Evolutionary conservation across 2,329 filamentous ascomycete genomes (phyloP).

Genomic region (Aspergillus pseudoviridinutans): DNA sequence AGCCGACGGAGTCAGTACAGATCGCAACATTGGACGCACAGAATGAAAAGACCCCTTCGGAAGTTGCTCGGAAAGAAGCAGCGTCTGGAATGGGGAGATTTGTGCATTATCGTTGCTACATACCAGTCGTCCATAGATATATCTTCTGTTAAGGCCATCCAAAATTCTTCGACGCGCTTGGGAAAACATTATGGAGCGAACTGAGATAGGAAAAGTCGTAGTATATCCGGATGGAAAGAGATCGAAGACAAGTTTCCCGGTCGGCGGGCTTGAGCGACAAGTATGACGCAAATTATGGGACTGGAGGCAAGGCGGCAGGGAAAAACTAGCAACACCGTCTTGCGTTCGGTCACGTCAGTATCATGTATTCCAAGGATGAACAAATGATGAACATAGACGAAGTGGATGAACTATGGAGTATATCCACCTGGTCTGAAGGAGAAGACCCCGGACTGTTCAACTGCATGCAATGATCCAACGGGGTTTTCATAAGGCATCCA

Average conservation of each 20-base stretch:
- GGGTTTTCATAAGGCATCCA: neutral
- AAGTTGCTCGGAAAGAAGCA: neutral
- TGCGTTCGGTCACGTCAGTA: neutral
- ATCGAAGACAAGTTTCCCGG: constrained; percentile 25
- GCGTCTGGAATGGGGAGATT: neutral
- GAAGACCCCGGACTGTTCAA: neutral
- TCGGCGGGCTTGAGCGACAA: constrained; percentile 24
- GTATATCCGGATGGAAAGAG: constrained; percentile 13
- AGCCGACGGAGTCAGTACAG: constrained; percentile 7
- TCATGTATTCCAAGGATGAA: neutral
- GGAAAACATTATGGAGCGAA: constrained; percentile 37
- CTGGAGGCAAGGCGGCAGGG: constrained; percentile 6
- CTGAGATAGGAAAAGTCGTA: constrained; percentile 13
- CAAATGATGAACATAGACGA: neutral
- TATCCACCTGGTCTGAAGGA: neutral
- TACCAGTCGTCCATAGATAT: constrained; percentile 46
- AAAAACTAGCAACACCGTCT: neutral
- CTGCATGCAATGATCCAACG: neutral
- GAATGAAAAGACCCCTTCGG: neutral
- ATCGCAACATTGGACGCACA: neutral
- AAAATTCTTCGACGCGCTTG: constrained; percentile 39
- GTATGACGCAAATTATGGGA: constrained; percentile 37
- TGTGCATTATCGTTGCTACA: constrained; percentile 12
- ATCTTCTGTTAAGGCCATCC: constrained; percentile 44
- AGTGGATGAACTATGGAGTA: neutral